Evolutionary conservation across 2,329 filamentous ascomycete genomes (phyloP).

Genomic region (Aspergillus latus): DNA sequence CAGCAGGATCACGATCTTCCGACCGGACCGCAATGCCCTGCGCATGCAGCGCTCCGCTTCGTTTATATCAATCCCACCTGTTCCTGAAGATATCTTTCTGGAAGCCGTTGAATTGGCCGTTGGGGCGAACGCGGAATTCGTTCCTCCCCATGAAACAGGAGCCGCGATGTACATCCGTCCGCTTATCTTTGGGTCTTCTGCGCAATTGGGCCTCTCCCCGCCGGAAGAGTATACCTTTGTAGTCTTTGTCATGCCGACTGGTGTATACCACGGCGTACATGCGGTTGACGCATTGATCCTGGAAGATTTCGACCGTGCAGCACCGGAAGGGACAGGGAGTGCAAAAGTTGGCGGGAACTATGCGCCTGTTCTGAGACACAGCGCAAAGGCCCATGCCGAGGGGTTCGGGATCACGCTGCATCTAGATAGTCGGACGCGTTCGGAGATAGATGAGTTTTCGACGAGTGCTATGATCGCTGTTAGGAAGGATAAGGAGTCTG

Average conservation of each 20-base stretch:
- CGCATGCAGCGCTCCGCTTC: conserved; percentile 83
- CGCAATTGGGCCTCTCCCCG: conserved; percentile 81
- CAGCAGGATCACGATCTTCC: conserved; percentile 76
- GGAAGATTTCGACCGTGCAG: conserved; percentile 89
- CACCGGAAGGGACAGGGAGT: conserved; percentile 84
- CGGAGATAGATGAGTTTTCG: conserved; percentile 92
- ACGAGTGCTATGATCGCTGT: conserved; percentile 92
- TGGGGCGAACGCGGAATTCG: conserved; percentile 81
- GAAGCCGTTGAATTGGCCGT: conserved; percentile 78
- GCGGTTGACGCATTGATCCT: conserved; percentile 86
- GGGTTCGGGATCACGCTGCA: conserved; percentile 95
- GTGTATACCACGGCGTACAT: conserved; percentile 87
- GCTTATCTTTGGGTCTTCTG: conserved; percentile 80
- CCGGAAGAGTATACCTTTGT: conserved; percentile 90
- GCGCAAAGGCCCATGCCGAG: conserved; percentile 72
- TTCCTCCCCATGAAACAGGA: conserved; percentile 84
- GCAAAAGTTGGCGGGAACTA: conserved; percentile 98
- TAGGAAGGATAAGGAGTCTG: conserved; percentile 53
- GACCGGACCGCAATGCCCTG: conserved; percentile 77
- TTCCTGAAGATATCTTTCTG: conserved; percentile 75
- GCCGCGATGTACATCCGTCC: conserved; percentile 92
- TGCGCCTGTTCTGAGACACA: conserved; percentile 84
- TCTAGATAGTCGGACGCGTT: conserved; percentile 78
- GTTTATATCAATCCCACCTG: conserved; percentile 77
- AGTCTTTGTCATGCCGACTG: conserved; percentile 87